phyloP scores from a whole-genome alignment of 306 rosid genomes.

The Prunus mongolica region DNA sequence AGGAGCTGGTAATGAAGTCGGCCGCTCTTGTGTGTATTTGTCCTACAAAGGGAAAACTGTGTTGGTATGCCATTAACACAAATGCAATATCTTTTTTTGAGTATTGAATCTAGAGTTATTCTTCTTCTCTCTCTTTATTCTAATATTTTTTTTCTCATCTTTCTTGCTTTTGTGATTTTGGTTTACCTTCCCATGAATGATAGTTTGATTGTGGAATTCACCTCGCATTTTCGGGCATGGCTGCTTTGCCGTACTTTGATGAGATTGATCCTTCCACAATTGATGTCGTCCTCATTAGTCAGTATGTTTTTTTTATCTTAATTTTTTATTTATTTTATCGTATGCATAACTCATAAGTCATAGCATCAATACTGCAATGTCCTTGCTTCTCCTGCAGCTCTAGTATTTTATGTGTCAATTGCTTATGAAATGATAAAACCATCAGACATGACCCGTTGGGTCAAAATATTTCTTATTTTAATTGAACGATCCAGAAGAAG shows the following conservation, averaged over 20 bases:
- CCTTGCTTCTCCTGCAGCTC: not conserved
- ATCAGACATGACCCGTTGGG: not conserved
- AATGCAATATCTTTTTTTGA: not conserved
- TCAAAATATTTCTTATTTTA: not conserved
- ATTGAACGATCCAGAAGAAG: not conserved
- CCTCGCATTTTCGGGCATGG: conserved; percentile 89
- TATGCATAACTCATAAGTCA: not conserved
- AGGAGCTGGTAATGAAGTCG: conserved; percentile 95
- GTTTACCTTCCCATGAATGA: not conserved
- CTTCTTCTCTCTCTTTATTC: not conserved
- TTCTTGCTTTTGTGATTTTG: conserved; percentile 1
- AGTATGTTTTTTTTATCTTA: conserved; percentile 33
- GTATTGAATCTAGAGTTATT: not conserved
- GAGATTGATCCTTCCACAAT: conserved; percentile 89
- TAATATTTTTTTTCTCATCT: not conserved
- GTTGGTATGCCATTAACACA: conserved; percentile 28
- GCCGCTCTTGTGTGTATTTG: conserved; percentile 91
- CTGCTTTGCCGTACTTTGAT: conserved; percentile 92
- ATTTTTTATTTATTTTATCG: not conserved
- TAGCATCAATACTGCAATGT: not conserved
- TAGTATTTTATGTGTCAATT: not conserved
- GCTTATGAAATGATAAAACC: not conserved
- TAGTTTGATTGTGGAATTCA: conserved; percentile 97
- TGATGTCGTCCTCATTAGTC: conserved; percentile 88
- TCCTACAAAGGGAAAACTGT: conserved; percentile 66